These are phyloP conservation scores for Fusarium sp. DNA, from an alignment of 2,329 filamentous ascomycete species.

Conservation along the genomic window DNA sequence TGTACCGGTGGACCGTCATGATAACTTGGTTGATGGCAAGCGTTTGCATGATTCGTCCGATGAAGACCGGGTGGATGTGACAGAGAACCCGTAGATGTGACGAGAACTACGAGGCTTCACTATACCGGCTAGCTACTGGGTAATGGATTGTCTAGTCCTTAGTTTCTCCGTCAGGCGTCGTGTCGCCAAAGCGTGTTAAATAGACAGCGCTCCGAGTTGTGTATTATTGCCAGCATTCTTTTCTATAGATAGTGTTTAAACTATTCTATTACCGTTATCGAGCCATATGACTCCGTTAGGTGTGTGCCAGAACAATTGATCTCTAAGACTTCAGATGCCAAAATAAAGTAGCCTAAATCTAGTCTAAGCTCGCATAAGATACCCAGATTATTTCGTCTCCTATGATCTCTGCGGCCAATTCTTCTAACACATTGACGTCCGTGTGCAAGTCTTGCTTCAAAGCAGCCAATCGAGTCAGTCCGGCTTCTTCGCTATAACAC, in stretches of 20 bases:
- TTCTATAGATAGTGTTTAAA: neutral
- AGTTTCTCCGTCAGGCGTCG: too few species aligned
- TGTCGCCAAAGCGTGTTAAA: neutral
- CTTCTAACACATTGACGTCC: neutral
- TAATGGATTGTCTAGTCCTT: too few species aligned
- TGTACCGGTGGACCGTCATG: neutral
- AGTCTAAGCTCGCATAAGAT: too few species aligned
- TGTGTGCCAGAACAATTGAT: too few species aligned
- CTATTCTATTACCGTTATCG: neutral
- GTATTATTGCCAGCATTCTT: neutral
- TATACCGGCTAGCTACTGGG: too few species aligned
- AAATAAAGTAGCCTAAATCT: too few species aligned
- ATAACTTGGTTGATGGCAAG: neutral
- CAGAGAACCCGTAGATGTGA: neutral
- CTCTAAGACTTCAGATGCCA: too few species aligned
- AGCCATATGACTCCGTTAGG: too few species aligned
- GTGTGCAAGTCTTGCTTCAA: neutral
- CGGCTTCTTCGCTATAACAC: neutral
- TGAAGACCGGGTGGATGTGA: neutral
- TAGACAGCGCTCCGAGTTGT: neutral
- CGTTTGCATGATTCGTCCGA: neutral
- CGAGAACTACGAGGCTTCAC: neutral
- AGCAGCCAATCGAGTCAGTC: neutral
- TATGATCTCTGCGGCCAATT: too few species aligned
- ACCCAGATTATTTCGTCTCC: too few species aligned